Evolutionary conservation across 2,329 filamentous ascomycete species (phyloP), one percentile per base, ranked within the genome.

Genomic region (Myrmaecium sp.): DNA sequence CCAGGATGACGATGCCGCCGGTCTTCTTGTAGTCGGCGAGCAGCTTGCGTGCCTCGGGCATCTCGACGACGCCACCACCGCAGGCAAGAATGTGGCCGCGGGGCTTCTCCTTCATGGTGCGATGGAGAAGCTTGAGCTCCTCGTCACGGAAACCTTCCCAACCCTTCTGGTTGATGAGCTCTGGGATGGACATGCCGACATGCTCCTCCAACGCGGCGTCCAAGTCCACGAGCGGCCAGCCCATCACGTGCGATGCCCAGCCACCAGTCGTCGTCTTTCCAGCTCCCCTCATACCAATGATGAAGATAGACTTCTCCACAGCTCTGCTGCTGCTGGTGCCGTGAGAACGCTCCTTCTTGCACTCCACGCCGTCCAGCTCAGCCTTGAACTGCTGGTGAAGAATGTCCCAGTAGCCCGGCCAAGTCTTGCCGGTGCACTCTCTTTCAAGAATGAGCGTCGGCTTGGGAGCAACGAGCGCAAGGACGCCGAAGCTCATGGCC

Each of bases 401-500:
- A 11, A 74, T 71, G 51, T 98, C 89, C 89, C 89, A 98, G 82
- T 89, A 98, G 6, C 86, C 89, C 1, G 89, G 89, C 89, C 89
- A 98, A 3, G 89, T 98, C 62, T 98, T 98, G 21, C 79, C 84
- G 3, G 82, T 80, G 47, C 89, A 98, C 43, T 93, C 83, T 33
- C 83, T 77, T 49, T 98, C 89, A 2, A 80, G 66, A 27, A 98
- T 72, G 10, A 92, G 55, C 0, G 82, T 76, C 1, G 80, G 66
- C 5, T 68, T 53, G 2, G 79, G 74, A 1, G 77, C 66, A 16
- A 75, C 68, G 11, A 81, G 58, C 8, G 82, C 71, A 10, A 98
- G 61, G 5, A 98, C 83, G 37, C 83, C 89, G 54, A 98, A 93
- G 54, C 86, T 94, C 83, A 98, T 98, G 14, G 89, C 89, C 8